Base-by-base conservation (phyloP, 2,329 filamentous ascomycete species). In the Cercospora nicotianae region DNA sequence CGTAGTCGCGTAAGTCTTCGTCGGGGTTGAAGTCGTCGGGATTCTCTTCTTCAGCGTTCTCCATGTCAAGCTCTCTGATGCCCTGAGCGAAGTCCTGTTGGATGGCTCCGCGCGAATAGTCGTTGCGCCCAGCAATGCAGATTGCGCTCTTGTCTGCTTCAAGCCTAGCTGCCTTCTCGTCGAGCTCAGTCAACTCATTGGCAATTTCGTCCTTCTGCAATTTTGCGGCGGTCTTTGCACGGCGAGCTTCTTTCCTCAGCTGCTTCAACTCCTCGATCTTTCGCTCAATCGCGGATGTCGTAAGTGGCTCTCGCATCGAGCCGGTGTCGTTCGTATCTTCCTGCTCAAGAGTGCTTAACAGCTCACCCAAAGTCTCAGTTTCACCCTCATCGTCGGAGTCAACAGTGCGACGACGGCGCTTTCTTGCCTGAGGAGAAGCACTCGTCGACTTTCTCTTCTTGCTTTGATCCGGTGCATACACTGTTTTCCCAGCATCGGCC, bases 61-160 rank as follows among this genome's bases (percentile, higher is more conserved):
- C 87, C 70, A 87, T 81, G 67, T 90, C 87, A 0, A 89, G 80
- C 69, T 89, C 87, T 69, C 82, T 84, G 62, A 90, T 85, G 0
- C 87, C 87, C 57, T 81, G 79, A 1, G 86, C 86, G 73, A 89
- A 90, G 64, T 90, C 86, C 12, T 80, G 75, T 72, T 85, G 83
- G 45, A 90, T 89, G 0, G 82, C 83, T 0, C 73, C 73, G 63
- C 83, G 85, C 0, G 86, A 85, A 67, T 87, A 88, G 0, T 83
- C 73, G 63, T 90, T 90, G 26, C 88, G 81, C 4, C 82, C 83
- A 16, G 80, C 77, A 65, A 90, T 87, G 68, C 87, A 85, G 1
- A 81, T 74, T 2, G 74, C 76, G 51, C 74, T 80, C 65, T 79
- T 75, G 36, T 80, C 66, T 9, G 75, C 77, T 51, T 79, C 73